phyloP scores from a whole-genome alignment of 495 filamentous ascomycete species.

The Aspergillus olivimuriae region DNA sequence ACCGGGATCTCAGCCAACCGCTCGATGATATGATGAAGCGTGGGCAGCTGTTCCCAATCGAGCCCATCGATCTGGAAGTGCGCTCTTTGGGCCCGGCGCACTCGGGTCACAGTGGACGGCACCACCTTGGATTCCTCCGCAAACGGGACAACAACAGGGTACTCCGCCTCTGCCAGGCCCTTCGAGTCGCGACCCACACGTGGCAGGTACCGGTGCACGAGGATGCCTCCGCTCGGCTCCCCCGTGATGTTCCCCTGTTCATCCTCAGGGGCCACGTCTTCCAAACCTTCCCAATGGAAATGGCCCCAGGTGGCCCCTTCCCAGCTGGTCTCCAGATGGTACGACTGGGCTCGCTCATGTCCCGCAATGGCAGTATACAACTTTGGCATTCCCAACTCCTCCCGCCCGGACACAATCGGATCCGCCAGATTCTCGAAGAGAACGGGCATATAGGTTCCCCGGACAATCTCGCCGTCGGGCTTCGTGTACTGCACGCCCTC shows the following conservation, averaged over 20 bases:
- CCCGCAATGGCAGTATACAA: conserved; percentile 44
- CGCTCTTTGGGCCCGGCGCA: conserved; percentile 32
- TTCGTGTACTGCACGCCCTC: conserved; percentile 51
- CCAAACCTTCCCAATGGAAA: conserved; percentile 33
- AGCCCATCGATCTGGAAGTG: conserved; percentile 37
- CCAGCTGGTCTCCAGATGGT: conserved; percentile 40
- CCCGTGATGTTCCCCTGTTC: conserved; percentile 25
- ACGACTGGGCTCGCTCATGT: conserved; percentile 26
- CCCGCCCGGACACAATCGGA: conserved; percentile 45
- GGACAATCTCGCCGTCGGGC: conserved; percentile 37
- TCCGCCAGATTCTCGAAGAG: conserved; percentile 49
- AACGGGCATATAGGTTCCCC: conserved; percentile 48
- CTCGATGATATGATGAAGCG: conserved; percentile 47
- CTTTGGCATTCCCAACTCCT: conserved; percentile 55
- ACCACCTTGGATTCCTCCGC: conserved; percentile 28
- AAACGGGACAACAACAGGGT: conserved; percentile 38
- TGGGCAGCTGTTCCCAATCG: conserved; percentile 46
- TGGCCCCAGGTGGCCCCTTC: conserved; percentile 38
- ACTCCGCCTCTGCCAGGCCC: conserved; percentile 31
- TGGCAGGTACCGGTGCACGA: conserved; percentile 44
- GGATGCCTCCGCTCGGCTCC: conserved; percentile 30
- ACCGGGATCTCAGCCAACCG: conserved; percentile 46
- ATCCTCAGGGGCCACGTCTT: conserved; percentile 22
- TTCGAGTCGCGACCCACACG: conserved; percentile 33
- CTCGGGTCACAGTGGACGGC: conserved; percentile 23